Conservation (phyloP, 495 filamentous ascomycete species). For the Penicillium salamii region DNA sequence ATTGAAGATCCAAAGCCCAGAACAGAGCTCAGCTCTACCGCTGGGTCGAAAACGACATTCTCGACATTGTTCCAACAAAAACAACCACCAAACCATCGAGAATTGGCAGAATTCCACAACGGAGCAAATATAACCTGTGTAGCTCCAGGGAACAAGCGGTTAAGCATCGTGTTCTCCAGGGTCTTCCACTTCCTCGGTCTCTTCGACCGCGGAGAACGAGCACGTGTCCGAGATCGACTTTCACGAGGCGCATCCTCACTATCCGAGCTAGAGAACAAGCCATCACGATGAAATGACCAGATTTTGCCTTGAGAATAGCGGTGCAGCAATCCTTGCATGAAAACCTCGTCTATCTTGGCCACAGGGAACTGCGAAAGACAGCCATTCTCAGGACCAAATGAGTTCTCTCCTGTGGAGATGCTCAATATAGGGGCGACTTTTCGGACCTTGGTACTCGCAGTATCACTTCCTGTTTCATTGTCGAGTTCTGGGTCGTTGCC, state of each 20-base stretch:
- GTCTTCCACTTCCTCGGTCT: slow-evolving; percentile 34
- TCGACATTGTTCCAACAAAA: slow-evolving; percentile 57
- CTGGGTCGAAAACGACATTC: slow-evolving; percentile 33
- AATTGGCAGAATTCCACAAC: slow-evolving; percentile 62
- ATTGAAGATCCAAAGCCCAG: slow-evolving; percentile 62
- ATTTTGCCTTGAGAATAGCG: slow-evolving; percentile 59
- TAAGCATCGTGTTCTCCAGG: slow-evolving; percentile 36
- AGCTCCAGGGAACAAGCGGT: slow-evolving; percentile 40
- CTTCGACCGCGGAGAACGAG: slow-evolving; percentile 22
- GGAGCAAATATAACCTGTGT: slow-evolving; percentile 49
- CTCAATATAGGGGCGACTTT: slow-evolving; percentile 29
- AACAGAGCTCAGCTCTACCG: slow-evolving; percentile 44
- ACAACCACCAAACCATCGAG: slow-evolving; percentile 66
- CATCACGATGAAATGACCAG: slow-evolving; percentile 59
- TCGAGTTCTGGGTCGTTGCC: slow-evolving; percentile 20
- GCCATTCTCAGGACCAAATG: slow-evolving; percentile 24
- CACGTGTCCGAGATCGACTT: slow-evolving; percentile 12
- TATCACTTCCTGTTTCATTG: slow-evolving; percentile 25
- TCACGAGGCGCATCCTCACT: slow-evolving; percentile 30
- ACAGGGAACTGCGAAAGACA: slow-evolving; percentile 22
- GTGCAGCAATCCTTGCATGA: slow-evolving; percentile 50
- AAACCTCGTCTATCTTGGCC: slow-evolving; percentile 28
- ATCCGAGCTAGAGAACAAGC: slow-evolving; percentile 37
- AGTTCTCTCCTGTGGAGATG: slow-evolving; percentile 30
- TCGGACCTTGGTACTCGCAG: slow-evolving; percentile 14